Evolutionary conservation across 495 filamentous ascomycete genomes (phyloP), one percentile per base, ranked within the genome.

Genomic region (Penicillium manginii): DNA sequence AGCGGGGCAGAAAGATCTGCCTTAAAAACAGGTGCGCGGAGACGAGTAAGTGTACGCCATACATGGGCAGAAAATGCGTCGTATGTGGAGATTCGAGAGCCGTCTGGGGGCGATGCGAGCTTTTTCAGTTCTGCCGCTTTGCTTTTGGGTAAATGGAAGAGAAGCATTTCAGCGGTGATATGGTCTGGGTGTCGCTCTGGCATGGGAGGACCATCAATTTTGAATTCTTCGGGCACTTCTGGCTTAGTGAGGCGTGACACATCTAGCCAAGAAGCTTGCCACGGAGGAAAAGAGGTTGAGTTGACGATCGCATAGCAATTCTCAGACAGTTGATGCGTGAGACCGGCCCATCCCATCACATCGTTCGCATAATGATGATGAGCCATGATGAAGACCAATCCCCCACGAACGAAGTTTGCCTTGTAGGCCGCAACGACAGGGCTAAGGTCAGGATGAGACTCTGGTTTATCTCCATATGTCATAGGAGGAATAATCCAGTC

Each of bases 351-450:
- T 12, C 73, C 75, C 71, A 75, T 77, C 6, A 78, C 64, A 54
- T 80, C 77, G 55, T 76, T 74, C 52, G 70, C 54, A 56, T 73
- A 78, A 54, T 81, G 78, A 55, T 78, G 78, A 53, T 69, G 62
- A 52, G 78, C 73, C 63, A 74, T 75, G 52, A 70, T 73, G 58
- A 80, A 73, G 18, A 78, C 62, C 17, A 79, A 50, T 1, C 75
- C 75, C 6, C 78, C 66, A 12, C 75, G 72, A 22, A 79, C 71
- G 31, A 80, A 78, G 40, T 75, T 78, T 0, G 65, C 68, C 59
- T 78, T 72, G 57, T 74, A 80, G 6, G 71, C 74, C 0, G 77
- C 68, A 7, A 73, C 59, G 0, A 65, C 58, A 6, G 76, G 76
- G 42, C 63, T 69, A 2, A 35, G 58, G 39, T 69, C 66, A 0